phyloP scores from a whole-genome alignment of 2,329 filamentous ascomycete species.

The Clonostachys rosea region DNA sequence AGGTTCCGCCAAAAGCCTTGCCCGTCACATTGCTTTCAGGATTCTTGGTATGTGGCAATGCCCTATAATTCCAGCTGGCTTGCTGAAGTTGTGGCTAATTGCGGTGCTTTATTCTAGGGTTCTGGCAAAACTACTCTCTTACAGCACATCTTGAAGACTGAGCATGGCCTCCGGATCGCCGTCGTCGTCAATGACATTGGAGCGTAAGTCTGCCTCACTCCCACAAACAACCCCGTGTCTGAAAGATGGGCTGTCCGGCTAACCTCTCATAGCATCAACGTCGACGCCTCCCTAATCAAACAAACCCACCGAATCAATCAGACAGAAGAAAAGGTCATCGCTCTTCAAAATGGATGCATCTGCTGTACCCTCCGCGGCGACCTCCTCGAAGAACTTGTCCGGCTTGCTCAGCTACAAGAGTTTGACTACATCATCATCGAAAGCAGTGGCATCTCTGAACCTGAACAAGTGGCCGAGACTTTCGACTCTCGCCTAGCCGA shows the following conservation, averaged over 20 bases:
- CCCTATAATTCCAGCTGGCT: neutral
- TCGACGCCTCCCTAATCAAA: constrained; percentile 59
- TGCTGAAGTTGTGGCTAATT: neutral
- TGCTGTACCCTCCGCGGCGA: constrained; percentile 72
- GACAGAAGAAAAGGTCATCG: constrained; percentile 60
- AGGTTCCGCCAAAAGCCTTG: constrained; percentile 10
- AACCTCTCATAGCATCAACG: constrained; percentile 44
- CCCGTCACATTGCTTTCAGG: constrained; percentile 27
- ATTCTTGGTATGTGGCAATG: constrained; percentile 16
- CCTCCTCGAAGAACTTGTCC: constrained; percentile 64
- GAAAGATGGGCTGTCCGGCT: neutral
- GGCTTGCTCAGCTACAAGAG: constrained; percentile 52
- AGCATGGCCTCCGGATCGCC: constrained; percentile 65
- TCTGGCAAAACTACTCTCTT: constrained; percentile 69
- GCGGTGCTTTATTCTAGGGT: constrained; percentile 33
- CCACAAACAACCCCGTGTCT: too few relatives aligned
- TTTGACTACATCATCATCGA: constrained; percentile 72
- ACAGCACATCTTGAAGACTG: constrained; percentile 61
- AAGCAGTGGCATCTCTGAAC: constrained; percentile 68
- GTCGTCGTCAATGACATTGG: constrained; percentile 73
- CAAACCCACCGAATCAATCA: constrained; percentile 50
- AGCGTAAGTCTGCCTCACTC: constrained; percentile 27
- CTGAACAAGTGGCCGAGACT: constrained; percentile 70
- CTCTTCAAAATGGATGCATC: constrained; percentile 70
- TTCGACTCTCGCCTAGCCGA: constrained; percentile 56